Percentiles rank a stretch among this genome's conserved stretches.
phyloP scores from a whole-genome alignment of 805 yeast genomes.

The Maudiozyma barnettii region DNA sequence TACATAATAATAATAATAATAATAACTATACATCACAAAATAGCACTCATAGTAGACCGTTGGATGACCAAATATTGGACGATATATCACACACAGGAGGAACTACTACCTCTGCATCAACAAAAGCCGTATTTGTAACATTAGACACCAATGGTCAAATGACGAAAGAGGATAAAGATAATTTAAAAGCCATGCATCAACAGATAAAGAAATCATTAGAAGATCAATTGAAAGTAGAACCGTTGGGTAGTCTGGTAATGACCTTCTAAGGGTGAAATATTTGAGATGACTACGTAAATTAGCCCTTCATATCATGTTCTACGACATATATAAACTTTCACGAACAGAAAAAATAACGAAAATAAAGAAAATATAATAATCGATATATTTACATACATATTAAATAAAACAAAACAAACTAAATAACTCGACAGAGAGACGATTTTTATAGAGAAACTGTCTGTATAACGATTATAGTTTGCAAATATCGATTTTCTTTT shows the following conservation, averaged over 20 bases:
- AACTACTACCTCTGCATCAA: constrained; percentile 7
- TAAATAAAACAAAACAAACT: too few relatives aligned
- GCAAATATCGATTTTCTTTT: neutral
- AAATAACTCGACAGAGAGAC: too few relatives aligned
- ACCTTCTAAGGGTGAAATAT: constrained; percentile 5
- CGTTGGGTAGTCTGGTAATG: constrained; percentile 13
- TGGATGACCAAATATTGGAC: constrained; percentile 2
- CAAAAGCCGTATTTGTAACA: constrained; percentile 13
- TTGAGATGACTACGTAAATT: neutral
- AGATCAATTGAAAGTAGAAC: constrained; percentile 11
- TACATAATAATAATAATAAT: neutral
- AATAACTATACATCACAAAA: neutral
- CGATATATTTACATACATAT: too few relatives aligned
- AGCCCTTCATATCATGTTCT: neutral
- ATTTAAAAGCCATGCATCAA: constrained; percentile 9
- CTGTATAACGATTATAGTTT: too few relatives aligned
- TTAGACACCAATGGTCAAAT: constrained; percentile 9
- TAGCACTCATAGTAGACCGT: neutral
- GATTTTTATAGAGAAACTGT: too few relatives aligned
- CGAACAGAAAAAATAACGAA: too few relatives aligned
- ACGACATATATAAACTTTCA: neutral
- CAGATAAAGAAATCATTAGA: constrained; percentile 10
- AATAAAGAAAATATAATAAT: too few relatives aligned
- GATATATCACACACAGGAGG: constrained; percentile 7
- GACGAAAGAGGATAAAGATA: constrained; percentile 1